Base-by-base conservation (phyloP, 2,329 filamentous ascomycete genomes). In the Fusarium ramigenum region DNA sequence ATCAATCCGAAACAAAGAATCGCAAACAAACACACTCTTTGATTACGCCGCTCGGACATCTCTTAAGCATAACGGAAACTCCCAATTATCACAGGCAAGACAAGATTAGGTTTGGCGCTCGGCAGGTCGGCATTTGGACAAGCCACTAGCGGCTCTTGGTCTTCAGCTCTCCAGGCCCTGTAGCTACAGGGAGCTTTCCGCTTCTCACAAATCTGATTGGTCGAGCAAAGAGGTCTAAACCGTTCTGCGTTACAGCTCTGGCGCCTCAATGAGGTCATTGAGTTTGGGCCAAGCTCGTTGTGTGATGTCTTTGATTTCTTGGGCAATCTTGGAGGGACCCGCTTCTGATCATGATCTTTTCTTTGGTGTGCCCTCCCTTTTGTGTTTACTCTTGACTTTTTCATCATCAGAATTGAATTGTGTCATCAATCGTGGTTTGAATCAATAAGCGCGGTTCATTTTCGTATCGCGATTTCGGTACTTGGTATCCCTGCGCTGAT, bases 251-350 rank as follows among this genome's bases (percentile, higher is more conserved):
- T 70, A 73, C 57, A 44, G 18, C n/a, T 16, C 14, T 69, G 62
- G 70, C 67, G 54, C 46, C 47, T 74, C 63, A 49, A 74, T 73
- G 71, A 73, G 67, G 63, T 73, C 71, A 73, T 69, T 36, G 34
- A 52, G 60, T 43, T 39, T 47, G 16, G 23, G 70, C 70, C 59
- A 74, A 72, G 67, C 43, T 52, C 49, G 15, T 18, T 66, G 58
- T 58, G 70, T 70, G 68, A 69, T 74, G 71, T 72, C 71, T 74
- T 73, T 66, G 66, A 60, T 66, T 66, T 70, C 40, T 63, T 52
- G 43, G 57, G 66, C 66, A 71, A 72, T 66, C 70, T 69, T 69
- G 54, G 59, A 64, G 49, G 25, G 63, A 63, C 68, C 71, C 62
- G 68, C 71, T 70, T 64, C 40, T 56, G 40, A 47, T 69, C 47